Evolutionary conservation across 1,284 basidiomycete species (phyloP).

Genomic region (Athelia psychrophila): DNA sequence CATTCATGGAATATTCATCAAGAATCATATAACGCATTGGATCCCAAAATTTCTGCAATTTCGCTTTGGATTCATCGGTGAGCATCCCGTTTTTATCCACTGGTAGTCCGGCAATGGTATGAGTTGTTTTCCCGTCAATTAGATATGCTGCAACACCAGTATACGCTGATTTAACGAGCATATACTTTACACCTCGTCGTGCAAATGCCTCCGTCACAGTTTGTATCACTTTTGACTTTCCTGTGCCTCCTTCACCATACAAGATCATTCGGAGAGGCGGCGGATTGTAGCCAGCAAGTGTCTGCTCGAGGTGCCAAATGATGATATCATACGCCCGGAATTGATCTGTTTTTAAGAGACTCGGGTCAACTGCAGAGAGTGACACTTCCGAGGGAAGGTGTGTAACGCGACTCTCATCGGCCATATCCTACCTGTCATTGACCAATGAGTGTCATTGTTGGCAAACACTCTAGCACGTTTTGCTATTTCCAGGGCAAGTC

Average conservation of each 20-base stretch:
- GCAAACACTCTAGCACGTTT: conserved; percentile 4
- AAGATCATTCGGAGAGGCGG: conserved; percentile 27
- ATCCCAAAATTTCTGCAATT: conserved; percentile 16
- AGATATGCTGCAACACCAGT: conserved; percentile 33
- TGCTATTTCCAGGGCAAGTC: conserved; percentile 10
- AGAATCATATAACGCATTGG: conserved; percentile 25
- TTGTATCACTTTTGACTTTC: conserved; percentile 34
- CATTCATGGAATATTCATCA: conserved; percentile 33
- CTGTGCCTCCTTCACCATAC: conserved; percentile 33
- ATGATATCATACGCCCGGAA: conserved; percentile 27
- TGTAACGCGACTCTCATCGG: not conserved
- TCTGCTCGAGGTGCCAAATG: conserved; percentile 21
- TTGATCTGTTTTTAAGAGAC: conserved; percentile 15
- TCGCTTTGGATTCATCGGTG: conserved; percentile 7
- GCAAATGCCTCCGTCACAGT: conserved; percentile 25
- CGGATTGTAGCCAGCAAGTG: conserved; percentile 12
- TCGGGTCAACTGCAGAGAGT: not conserved
- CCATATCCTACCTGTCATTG: not conserved
- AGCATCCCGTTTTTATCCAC: conserved; percentile 3
- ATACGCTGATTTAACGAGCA: conserved; percentile 27
- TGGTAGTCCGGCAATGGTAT: conserved; percentile 9
- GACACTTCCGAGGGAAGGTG: not conserved
- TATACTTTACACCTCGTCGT: not conserved
- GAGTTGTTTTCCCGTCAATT: conserved; percentile 21
- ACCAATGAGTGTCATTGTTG: not conserved